Conservation (phyloP, 2,329 filamentous ascomycete species). For the Fusarium illudens region DNA sequence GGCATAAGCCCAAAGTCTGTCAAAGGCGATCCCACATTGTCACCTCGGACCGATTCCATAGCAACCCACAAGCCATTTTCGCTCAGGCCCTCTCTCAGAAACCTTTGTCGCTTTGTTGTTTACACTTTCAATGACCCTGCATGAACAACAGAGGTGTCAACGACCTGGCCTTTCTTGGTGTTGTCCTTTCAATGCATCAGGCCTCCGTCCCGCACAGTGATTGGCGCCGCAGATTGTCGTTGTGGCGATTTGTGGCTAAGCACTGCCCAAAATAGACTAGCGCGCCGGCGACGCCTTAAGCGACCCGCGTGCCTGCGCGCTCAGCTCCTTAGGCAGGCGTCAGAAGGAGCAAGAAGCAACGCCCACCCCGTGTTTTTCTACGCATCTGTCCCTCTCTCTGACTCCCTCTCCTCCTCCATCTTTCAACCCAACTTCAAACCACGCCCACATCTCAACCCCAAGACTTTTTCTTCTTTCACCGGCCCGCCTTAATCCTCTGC, state of each 20-base stretch:
- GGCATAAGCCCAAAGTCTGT: not conserved
- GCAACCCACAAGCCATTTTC: not conserved
- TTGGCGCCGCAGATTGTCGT: slow-evolving; percentile 20
- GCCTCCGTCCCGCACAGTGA: slow-evolving; percentile 12
- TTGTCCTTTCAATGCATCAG: slow-evolving; percentile 17
- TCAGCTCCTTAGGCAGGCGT: slow-evolving; percentile 29
- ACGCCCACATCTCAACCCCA: slow-evolving; percentile 35
- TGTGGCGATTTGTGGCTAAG: slow-evolving; percentile 37
- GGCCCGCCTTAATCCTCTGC: slow-evolving; percentile 28
- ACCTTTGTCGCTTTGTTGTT: not conserved
- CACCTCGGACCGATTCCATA: not conserved
- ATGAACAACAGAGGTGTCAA: slow-evolving; percentile 1
- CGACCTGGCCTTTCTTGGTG: not conserved
- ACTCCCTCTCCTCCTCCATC: slow-evolving; percentile 18
- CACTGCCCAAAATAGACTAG: slow-evolving; percentile 23
- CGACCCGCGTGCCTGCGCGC: slow-evolving; percentile 18
- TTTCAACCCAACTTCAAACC: slow-evolving; percentile 31
- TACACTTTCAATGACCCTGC: not conserved
- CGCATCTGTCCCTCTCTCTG: slow-evolving; percentile 18
- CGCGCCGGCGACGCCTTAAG: slow-evolving; percentile 11
- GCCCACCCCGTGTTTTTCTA: slow-evolving; percentile 43
- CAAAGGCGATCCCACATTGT: not conserved
- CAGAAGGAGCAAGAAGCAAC: slow-evolving; percentile 31
- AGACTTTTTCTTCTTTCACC: slow-evolving; percentile 14
- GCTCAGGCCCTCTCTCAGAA: not conserved